phyloP scores from a whole-genome alignment of 768 basidiomycete genomes.

The Pluteus cervinus region DNA sequence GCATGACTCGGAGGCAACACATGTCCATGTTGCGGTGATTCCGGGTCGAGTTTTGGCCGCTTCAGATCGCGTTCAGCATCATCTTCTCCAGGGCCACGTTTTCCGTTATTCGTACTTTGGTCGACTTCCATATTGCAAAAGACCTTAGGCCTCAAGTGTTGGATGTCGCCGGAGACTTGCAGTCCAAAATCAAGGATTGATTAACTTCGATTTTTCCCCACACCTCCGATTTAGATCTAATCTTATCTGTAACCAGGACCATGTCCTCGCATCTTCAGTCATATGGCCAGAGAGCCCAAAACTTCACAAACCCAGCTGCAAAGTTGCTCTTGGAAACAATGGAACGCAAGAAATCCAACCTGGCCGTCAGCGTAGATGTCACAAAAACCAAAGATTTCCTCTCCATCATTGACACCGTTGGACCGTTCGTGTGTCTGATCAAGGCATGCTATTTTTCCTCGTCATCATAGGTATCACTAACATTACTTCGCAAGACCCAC shows the following conservation, averaged over 20 bases:
- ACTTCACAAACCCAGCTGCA: constrained; percentile 70
- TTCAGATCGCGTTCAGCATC: constrained; percentile 39
- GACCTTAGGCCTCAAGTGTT: too few relatives aligned
- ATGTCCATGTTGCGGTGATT: constrained; percentile 19
- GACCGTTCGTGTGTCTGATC: constrained; percentile 86
- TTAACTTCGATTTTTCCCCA: too few relatives aligned
- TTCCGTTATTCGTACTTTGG: too few relatives aligned
- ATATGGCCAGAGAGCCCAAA: constrained; percentile 56
- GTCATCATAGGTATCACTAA: constrained; percentile 18
- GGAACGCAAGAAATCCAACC: constrained; percentile 82
- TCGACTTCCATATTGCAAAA: too few relatives aligned
- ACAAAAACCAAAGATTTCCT: constrained; percentile 74
- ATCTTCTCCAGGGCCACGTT: constrained; percentile 45
- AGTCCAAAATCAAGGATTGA: too few relatives aligned
- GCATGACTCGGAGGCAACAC: constrained; percentile 71
- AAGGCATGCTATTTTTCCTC: constrained; percentile 52
- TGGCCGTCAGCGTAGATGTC: constrained; percentile 95
- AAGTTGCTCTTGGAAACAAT: constrained; percentile 74
- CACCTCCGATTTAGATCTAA: constrained; percentile 2
- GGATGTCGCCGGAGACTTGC: too few relatives aligned
- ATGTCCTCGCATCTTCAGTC: constrained; percentile 37
- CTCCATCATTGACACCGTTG: constrained; percentile 82
- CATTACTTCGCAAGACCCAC: constrained; percentile 66
- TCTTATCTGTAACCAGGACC: constrained; percentile 18
- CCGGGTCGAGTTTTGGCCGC: constrained; percentile 35